These are phyloP conservation scores for Kwoniella pini DNA, from an alignment of 768 basidiomycete genomes.

Conservation along the genomic window DNA sequence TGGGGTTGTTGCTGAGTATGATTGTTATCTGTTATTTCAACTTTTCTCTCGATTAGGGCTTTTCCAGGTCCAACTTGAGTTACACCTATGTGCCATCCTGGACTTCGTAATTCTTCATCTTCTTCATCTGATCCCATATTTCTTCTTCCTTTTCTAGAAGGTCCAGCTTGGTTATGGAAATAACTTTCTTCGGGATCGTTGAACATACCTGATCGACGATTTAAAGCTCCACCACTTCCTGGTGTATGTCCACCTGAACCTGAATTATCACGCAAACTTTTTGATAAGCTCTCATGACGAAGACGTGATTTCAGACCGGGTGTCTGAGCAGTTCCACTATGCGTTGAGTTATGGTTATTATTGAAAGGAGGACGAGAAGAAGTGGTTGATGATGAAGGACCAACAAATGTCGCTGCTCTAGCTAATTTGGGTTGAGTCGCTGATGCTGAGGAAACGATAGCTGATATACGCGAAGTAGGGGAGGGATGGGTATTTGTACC, in stretches of 20 bases:
- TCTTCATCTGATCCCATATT: conserved; percentile 17
- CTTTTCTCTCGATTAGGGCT: neutral
- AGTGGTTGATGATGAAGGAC: conserved; percentile 5
- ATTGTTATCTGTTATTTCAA: neutral
- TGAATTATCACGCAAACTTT: neutral
- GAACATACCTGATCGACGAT: conserved; percentile 9
- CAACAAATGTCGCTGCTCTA: conserved; percentile 16
- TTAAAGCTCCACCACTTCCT: neutral
- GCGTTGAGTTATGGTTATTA: neutral
- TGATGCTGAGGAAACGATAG: conserved; percentile 20
- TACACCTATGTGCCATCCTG: conserved; percentile 13
- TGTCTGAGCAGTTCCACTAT: neutral
- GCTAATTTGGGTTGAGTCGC: conserved; percentile 24
- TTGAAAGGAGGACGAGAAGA: neutral
- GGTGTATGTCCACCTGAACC: neutral
- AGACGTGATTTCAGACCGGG: neutral
- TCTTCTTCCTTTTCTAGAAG: neutral
- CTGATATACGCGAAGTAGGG: conserved; percentile 21
- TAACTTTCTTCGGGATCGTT: conserved; percentile 23
- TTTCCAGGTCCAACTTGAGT: neutral
- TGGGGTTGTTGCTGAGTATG: neutral
- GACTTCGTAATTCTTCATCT: conserved; percentile 14
- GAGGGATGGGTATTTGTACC: conserved; percentile 21
- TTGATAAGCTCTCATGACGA: neutral
- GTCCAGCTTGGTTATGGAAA: conserved; percentile 15